Evolutionary conservation across 345 rosid genomes (phyloP), one percentile per base, ranked within the genome.

Genomic region (Brassica incana): DNA sequence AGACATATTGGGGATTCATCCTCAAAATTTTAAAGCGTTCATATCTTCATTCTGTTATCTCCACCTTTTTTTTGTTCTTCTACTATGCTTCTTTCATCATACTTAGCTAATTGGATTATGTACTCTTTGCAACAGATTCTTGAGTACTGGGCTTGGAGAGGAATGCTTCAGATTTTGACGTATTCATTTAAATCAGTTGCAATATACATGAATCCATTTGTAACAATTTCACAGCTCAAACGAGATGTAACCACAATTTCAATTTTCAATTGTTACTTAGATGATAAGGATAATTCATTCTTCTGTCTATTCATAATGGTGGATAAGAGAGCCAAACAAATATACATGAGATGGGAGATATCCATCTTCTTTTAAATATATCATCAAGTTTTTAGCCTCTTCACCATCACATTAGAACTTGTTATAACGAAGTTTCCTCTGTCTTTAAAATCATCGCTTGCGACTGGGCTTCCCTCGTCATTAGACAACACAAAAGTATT

Each of bases 1-100:
- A 93, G 89, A 93, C 99, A 0, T 97, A 93, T 71, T 95, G 98
- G 99, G 86, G 83, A 18, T 91, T 90, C 71, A 84, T 94, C 52
- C 59, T 79, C 76, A 87, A 86, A 83, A 89, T 89, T 67, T 92
- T 85, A 75, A 89, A n/a, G 87, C 96, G 94, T 91, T 71, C 11
- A 30, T 15, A 66, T 54, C 20, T 52, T 54, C 60, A 1, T 54
- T n/a, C 18, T 1, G 2, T 50, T 50, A 14, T 30, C 1, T 56
- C 11, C 8, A 20, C 12, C 29, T 20, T 20, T 5, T n/a, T 58
- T 20, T 58, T 20, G 2, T 3, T 20, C 2, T 18, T 52, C 58
- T 14, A 18, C 60, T 15, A 15, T 54, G 8, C 59, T 5, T 52
- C 20, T 15, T 15, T 50, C 50, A 2, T 43, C 50, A 1, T 43